Percentiles rank a stretch among this genome's conserved stretches.
phyloP scores from a whole-genome alignment of 1,139 yeast genomes.

The Oligophagozyma castellii region DNA sequence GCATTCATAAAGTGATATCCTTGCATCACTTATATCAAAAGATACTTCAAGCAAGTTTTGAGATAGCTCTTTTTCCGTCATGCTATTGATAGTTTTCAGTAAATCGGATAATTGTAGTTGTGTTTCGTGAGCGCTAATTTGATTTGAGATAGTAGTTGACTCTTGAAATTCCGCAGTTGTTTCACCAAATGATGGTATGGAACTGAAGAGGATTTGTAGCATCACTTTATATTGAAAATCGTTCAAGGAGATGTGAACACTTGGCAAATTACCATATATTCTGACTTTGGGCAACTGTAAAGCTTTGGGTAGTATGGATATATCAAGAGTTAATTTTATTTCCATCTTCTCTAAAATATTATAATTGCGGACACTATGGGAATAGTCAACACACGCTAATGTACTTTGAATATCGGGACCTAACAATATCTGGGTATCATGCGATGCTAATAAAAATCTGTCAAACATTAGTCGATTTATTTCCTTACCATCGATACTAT shows the following conservation, averaged over 20 bases:
- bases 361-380: conserved; percentile 27
- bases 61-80: conserved; percentile 17
- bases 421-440: conserved; percentile 78
- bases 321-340: conserved; percentile 57
- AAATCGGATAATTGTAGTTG: conserved; percentile 13
- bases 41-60: conserved; percentile 62
- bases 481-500: conserved; percentile 57
- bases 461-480: conserved; percentile 81
- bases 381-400: conserved; percentile 49
- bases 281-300: conserved; percentile 57
- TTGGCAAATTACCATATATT: conserved; percentile 72
- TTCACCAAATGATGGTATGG: conserved; percentile 44
- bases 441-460: conserved; percentile 58
- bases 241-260: conserved; percentile 54
- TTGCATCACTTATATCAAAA: conserved; percentile 51
- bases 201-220: conserved; percentile 59
- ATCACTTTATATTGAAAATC: conserved; percentile 84
- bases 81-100: conserved; percentile 7
- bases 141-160: conserved; percentile 17
- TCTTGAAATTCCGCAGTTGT: conserved; percentile 19
- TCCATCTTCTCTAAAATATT: conserved; percentile 61
- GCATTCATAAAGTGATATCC: conserved; percentile 56
- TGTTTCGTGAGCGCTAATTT: conserved; percentile 7
- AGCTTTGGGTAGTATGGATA: conserved; percentile 78
- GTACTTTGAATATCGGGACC: conserved; percentile 75